Base-by-base conservation (phyloP, 192 early-diverging fungal genomes). In the Funneliformis geosporum region DNA sequence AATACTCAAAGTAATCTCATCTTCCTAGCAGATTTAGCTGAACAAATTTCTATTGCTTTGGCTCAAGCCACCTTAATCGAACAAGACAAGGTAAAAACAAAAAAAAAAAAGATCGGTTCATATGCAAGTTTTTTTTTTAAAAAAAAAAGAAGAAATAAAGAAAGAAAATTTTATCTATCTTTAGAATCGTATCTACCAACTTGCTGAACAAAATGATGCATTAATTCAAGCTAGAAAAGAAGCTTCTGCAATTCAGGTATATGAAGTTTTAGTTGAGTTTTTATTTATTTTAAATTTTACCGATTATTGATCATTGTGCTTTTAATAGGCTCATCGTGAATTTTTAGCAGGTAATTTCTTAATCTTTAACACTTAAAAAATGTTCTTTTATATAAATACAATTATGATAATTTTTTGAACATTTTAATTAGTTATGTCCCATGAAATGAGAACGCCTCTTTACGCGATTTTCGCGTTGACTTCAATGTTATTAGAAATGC, bases 41-140 rank as follows among this genome's bases (percentile, higher is more conserved):
- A 73, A 73, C 70, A 73, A 47, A 73, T 73, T 47, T 73, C 70
- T 27, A 73, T 73, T 27, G 70, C 70, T 73, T 23, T 73, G 23
- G 25, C 70, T n/a, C 70, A 73, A 73, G 40, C 70, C 11, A 47
- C 2, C 40, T 47, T 73, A 47, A 73, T 73, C 7, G 70, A 73
- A 73, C 70, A 47, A 47, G 70, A 73, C 21, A 73, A 73, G 44
- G 67, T 69, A 69, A 42, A 21, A 14, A 62, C 8, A 62, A 62
- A 14, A 27, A 8, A 62, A 27, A 23, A 27, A 62, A 62, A 62
- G 16, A 62, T 62, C 14, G n/a, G n/a, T 21, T 62, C 33, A 33
- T 33, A 33, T 33, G 33, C 33, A 33, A 33, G 33, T 33, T 33
- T 33, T 33, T 33, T 33, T 33, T 33, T 33, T 33, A 33, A 33